These are phyloP conservation scores for Elymus sibiricus DNA, from an alignment of 176 grass and related monocot genomes.

Conservation along the genomic window DNA sequence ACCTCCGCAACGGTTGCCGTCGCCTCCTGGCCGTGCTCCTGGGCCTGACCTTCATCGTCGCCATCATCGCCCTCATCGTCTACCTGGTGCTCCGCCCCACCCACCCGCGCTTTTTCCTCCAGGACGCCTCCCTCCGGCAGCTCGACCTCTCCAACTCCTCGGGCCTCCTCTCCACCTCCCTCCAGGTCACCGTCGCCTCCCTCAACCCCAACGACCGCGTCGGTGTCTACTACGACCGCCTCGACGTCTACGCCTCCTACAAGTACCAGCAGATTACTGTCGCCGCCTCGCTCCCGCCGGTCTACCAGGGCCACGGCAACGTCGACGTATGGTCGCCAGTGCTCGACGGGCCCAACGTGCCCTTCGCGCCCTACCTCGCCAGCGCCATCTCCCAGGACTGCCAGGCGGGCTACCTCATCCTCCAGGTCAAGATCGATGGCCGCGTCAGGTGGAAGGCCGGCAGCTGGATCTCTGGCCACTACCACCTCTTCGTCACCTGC, in stretches of 20 bases:
- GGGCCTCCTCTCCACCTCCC: conserved; percentile 36
- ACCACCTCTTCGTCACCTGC: too few species aligned
- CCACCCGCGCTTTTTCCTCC: conserved; percentile 64
- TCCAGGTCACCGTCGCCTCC: conserved; percentile 60
- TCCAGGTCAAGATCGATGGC: too few species aligned
- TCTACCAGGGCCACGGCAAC: conserved; percentile 80
- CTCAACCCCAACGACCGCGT: conserved; percentile 73
- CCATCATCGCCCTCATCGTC: conserved; percentile 44
- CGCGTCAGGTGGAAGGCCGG: too few species aligned
- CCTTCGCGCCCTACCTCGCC: conserved; percentile 51
- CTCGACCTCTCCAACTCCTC: conserved; percentile 62
- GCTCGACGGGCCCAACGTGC: conserved; percentile 45
- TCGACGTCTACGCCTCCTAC: conserved; percentile 75
- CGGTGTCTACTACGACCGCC: conserved; percentile 82
- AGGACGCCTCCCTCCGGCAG: conserved; percentile 55
- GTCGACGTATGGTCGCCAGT: conserved; percentile 65
- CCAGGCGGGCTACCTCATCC: too few species aligned
- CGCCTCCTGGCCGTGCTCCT: conserved; percentile 19
- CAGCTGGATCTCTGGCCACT: too few species aligned
- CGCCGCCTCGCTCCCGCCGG: conserved; percentile 42
- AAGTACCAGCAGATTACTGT: conserved; percentile 79
- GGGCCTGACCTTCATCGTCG: conserved; percentile 24
- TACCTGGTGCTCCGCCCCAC: conserved; percentile 65
- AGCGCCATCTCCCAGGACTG: too few species aligned
- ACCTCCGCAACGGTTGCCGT: conserved; percentile 3